Percentiles rank a stretch among this genome's conserved stretches.
Evolutionary conservation across 768 basidiomycete species (phyloP).

Genomic region (Mycena belliarum): DNA sequence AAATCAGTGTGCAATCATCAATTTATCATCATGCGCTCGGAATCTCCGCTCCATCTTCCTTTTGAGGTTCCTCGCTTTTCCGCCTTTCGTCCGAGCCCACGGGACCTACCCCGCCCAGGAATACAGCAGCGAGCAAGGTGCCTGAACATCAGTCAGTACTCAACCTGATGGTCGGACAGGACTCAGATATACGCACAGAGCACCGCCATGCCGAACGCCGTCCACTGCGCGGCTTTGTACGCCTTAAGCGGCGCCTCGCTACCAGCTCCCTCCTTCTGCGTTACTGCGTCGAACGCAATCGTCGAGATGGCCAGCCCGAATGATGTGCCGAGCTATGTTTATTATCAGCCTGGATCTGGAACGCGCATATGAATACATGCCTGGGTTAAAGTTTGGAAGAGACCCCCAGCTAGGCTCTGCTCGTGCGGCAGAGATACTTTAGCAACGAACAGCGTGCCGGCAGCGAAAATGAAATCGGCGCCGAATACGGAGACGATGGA

Average conservation of each 20-base stretch:
- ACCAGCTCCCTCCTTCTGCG: constrained; percentile 30
- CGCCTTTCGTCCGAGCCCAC: constrained; percentile 4
- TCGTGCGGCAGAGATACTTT: constrained; percentile 68
- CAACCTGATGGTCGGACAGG: neutral
- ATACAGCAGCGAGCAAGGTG: constrained; percentile 6
- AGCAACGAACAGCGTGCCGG: constrained; percentile 78
- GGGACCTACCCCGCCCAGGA: constrained; percentile 16
- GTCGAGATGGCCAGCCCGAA: constrained; percentile 57
- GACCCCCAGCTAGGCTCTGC: constrained; percentile 72
- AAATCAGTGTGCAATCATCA: too few relatives aligned
- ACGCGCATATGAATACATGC: neutral
- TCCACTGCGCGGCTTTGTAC: constrained; percentile 59
- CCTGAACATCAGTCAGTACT: neutral
- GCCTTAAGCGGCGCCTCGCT: constrained; percentile 43
- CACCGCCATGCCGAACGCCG: constrained; percentile 48
- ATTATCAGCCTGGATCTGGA: neutral
- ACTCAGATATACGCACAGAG: constrained; percentile 35
- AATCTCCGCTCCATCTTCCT: too few relatives aligned
- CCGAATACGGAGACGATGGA: constrained; percentile 68
- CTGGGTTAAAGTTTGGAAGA: constrained; percentile 74
- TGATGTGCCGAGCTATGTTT: constrained; percentile 48
- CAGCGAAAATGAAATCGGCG: constrained; percentile 74
- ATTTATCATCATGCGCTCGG: too few relatives aligned
- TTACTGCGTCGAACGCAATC: constrained; percentile 34
- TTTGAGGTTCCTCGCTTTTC: neutral